These are phyloP conservation scores for Boletellus deceptivus DNA, from an alignment of 1,284 basidiomycete genomes.

Conservation along the genomic window DNA sequence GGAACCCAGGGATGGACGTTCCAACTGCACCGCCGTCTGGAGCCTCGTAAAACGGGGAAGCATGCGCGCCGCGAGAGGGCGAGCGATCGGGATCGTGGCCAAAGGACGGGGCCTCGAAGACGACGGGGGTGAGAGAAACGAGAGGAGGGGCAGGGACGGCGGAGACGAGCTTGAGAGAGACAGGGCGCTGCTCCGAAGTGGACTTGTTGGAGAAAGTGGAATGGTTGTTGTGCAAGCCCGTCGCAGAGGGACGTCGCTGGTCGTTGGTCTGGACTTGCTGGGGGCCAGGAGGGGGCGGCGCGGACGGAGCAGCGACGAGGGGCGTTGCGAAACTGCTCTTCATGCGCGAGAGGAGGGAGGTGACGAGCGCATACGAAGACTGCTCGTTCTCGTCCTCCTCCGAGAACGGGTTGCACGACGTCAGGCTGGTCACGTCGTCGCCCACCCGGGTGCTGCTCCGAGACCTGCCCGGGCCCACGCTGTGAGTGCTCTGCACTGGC, in stretches of 20 bases:
- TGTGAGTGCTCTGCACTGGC: slow-evolving; percentile 39
- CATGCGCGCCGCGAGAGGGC: slow-evolving; percentile 50
- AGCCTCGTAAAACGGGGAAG: slow-evolving; percentile 51
- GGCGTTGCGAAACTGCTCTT: slow-evolving; percentile 72
- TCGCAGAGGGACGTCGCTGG: slow-evolving; percentile 54
- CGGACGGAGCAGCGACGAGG: slow-evolving; percentile 46
- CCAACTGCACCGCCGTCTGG: slow-evolving; percentile 61
- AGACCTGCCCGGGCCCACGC: slow-evolving; percentile 51
- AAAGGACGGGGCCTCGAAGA: slow-evolving; percentile 70
- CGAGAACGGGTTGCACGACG: slow-evolving; percentile 82
- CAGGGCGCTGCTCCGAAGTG: slow-evolving; percentile 51
- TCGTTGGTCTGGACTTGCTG: slow-evolving; percentile 37
- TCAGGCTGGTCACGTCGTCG: slow-evolving; percentile 70
- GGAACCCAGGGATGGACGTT: slow-evolving; percentile 79
- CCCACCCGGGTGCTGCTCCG: slow-evolving; percentile 58
- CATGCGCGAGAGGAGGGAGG: slow-evolving; percentile 72
- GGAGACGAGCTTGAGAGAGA: slow-evolving; percentile 51
- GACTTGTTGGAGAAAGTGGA: slow-evolving; percentile 48
- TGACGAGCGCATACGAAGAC: slow-evolving; percentile 75
- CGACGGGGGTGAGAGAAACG: slow-evolving; percentile 77
- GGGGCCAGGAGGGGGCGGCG: slow-evolving; percentile 33
- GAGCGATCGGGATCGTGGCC: slow-evolving; percentile 60
- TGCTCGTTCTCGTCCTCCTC: slow-evolving; percentile 85
- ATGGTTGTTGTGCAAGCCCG: slow-evolving; percentile 41
- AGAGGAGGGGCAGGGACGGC: slow-evolving; percentile 71